phyloP scores from a whole-genome alignment of 2,329 filamentous ascomycete species.

The Moelleriella libera region DNA sequence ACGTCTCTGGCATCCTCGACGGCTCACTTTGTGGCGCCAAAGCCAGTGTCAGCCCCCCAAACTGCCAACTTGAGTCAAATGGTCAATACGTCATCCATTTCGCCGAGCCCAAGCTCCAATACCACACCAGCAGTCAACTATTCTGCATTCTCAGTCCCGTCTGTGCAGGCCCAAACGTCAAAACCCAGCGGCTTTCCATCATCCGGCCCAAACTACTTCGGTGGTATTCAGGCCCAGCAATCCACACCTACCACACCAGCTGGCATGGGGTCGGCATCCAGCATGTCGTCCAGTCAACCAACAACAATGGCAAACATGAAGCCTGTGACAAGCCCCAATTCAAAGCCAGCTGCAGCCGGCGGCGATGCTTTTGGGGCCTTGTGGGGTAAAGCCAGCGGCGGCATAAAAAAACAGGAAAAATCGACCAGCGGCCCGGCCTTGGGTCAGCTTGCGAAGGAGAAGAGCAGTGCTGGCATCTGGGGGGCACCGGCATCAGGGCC shows the following conservation, averaged over 20 bases:
- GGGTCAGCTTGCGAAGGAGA: conserved; percentile 94
- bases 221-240: conserved; percentile 48
- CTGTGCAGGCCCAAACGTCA: conserved; percentile 27
- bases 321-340: conserved; percentile 28
- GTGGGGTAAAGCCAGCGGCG: conserved; percentile 62
- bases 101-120: conserved; percentile 49
- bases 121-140: conserved; percentile 46
- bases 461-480: conserved; percentile 91
- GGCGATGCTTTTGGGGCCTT: conserved; percentile 84
- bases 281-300: conserved; percentile 19
- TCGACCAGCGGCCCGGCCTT: conserved; percentile 58
- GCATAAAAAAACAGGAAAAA: conserved; percentile 59
- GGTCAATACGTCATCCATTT: conserved; percentile 66
- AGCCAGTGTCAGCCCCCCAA: conserved; percentile 73
- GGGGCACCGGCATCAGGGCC: conserved; percentile 46
- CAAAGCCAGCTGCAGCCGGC: conserved; percentile 41
- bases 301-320: conserved; percentile 31
- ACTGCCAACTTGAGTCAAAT: conserved; percentile 69
- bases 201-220: conserved; percentile 85
- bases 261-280: conserved; percentile 15
- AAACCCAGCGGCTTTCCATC: conserved; percentile 59
- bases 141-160: conserved; percentile 38
- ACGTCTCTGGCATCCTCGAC: conserved; percentile 38
- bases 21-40: conserved; percentile 63
- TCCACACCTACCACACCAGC: conserved; percentile 14